phyloP scores from a whole-genome alignment of 148 eudicot genomes.

The Camellia granthamiana region DNA sequence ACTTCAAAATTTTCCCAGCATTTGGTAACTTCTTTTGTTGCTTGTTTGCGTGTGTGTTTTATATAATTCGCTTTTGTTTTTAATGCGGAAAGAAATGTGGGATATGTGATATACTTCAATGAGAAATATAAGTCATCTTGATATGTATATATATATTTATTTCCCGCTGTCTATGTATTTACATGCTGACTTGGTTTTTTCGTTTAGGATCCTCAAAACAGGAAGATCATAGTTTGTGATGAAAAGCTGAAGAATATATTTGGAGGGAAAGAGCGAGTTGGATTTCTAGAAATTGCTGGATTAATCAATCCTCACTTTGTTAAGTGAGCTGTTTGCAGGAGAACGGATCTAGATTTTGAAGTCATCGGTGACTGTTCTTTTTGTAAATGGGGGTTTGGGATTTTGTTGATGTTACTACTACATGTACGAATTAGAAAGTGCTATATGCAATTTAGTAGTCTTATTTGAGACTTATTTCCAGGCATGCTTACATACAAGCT shows the following conservation, averaged over 20 bases:
- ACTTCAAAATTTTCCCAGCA: background rate
- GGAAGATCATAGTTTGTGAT: slow-evolving; percentile 74
- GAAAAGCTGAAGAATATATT: slow-evolving; percentile 88
- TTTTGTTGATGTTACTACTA: slow-evolving; percentile 5
- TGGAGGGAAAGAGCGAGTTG: slow-evolving; percentile 65
- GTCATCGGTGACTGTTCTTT: slow-evolving; percentile 1
- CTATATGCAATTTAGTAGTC: background rate
- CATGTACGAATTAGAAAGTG: slow-evolving; percentile 14
- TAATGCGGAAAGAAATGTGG: background rate
- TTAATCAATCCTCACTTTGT: slow-evolving; percentile 72
- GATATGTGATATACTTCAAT: background rate
- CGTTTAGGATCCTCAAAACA: slow-evolving; percentile 69
- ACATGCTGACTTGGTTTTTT: background rate
- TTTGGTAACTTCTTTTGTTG: background rate
- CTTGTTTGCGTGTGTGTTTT: background rate
- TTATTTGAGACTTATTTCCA: background rate
- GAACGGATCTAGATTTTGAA: slow-evolving; percentile 1
- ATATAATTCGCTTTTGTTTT: background rate
- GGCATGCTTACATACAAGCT: background rate
- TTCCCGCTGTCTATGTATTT: background rate
- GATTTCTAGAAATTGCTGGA: slow-evolving; percentile 79
- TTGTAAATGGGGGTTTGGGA: slow-evolving; percentile 26
- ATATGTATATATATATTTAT: background rate
- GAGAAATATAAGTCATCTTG: no score
- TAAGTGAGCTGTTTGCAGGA: slow-evolving; percentile 23